Evolutionary conservation across 208 protist species (phyloP), one percentile per base, ranked within the genome.

Genomic region (Leptomonas pyrrhocoris): DNA sequence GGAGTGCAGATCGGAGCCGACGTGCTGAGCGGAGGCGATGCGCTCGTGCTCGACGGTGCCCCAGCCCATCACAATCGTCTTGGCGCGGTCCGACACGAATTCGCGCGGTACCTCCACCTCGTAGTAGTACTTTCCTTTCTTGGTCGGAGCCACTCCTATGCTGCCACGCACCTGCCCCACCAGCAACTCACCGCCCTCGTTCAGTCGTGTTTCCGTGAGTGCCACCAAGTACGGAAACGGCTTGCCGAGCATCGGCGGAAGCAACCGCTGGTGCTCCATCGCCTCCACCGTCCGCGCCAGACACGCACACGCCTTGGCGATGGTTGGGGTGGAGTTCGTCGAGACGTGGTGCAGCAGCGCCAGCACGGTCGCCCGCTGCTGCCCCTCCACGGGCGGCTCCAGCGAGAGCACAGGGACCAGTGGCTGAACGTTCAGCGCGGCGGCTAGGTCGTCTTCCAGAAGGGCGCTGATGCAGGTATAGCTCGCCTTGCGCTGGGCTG

Each of bases 41-140:
- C 89, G 80, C 77, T 94, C 89, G 75, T 96, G 92, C 77, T 91
- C 88, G 53, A 93, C 73, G 12, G 92, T 95, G 48, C 92, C 92
- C 89, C 92, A 96, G 38, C 92, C 92, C 83, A 96, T 93, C 25
- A 94, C 81, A 27, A 92, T 83, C 11, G 64, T 79, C 23, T 43
- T 73, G 48, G 57, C 40, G 31, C 66, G 53, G 45, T 93, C 79
- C 28, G 60, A 53, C 18, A 58, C 68, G 53, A 89, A 79, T 59
- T 88, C 87, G 11, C 68, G 69, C 7, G 84, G 87, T 28, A 95
- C 66, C 54, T 93, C 86, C 23, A 94, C 57, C 73, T 96, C 92
- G 80, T 93, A 96, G 79, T 95, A 94, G 42, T 86, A 81, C 31
- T 68, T 77, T 6, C 88, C 88, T 2, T 82, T 80, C 30, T 81